Evolutionary conservation across 2,329 filamentous ascomycete genomes (phyloP).

Genomic region (Ramularia endophylla): DNA sequence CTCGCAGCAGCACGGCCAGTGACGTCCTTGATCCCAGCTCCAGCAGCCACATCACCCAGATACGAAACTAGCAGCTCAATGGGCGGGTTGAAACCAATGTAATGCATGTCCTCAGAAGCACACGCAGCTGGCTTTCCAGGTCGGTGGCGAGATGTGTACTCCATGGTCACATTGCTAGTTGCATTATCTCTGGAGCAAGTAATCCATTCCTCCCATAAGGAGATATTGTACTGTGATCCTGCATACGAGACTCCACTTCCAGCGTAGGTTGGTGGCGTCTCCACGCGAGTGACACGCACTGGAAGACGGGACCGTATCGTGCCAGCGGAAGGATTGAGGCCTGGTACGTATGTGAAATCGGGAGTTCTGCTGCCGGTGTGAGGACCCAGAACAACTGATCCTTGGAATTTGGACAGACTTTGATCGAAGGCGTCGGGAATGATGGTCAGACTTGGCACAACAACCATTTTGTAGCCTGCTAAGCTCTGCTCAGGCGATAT

Average conservation of each 20-base stretch:
- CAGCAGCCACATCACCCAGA: slow-evolving; percentile 16
- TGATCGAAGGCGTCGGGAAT: too few relatives aligned
- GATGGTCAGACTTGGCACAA: too few relatives aligned
- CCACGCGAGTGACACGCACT: too few relatives aligned
- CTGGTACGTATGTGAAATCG: too few relatives aligned
- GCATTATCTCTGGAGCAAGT: slow-evolving; percentile 11
- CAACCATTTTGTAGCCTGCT: too few relatives aligned
- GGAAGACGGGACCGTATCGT: too few relatives aligned
- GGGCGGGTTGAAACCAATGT: slow-evolving; percentile 20
- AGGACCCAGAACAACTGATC: too few relatives aligned
- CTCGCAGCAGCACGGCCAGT: slow-evolving; percentile 10
- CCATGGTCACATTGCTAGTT: slow-evolving; percentile 13
- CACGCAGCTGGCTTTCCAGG: slow-evolving; percentile 19
- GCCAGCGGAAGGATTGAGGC: too few relatives aligned
- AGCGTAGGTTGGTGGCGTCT: too few relatives aligned
- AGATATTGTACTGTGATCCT: slow-evolving; percentile 19
- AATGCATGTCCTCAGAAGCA: slow-evolving; percentile 12
- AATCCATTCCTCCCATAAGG: slow-evolving; percentile 18
- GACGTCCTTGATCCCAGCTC: slow-evolving; percentile 14
- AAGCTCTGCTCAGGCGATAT: slow-evolving; percentile 19
- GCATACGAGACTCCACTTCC: too few relatives aligned
- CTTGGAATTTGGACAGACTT: too few relatives aligned
- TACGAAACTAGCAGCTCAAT: slow-evolving; percentile 17
- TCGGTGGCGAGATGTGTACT: slow-evolving; percentile 17
- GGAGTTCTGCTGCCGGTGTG: too few relatives aligned